Percentiles rank a stretch among this genome's conserved stretches.
Evolutionary conservation across 1,284 basidiomycete species (phyloP).

Genomic region (Athelia sp.): DNA sequence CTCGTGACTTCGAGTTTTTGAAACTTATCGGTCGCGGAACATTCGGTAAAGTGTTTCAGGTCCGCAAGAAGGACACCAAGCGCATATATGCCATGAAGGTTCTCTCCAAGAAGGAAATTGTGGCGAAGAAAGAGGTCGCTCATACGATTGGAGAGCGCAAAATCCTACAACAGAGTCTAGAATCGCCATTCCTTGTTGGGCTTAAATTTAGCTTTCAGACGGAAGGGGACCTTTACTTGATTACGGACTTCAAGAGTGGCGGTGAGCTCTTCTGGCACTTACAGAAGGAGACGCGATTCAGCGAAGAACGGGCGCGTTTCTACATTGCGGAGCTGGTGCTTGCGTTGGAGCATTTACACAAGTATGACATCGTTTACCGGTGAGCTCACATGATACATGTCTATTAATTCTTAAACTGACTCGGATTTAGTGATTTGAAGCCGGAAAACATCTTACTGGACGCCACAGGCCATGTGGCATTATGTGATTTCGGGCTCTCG

Average conservation of each 20-base stretch:
- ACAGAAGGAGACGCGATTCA: slow-evolving; percentile 91
- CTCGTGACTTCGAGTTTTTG: slow-evolving; percentile 96
- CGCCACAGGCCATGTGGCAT: slow-evolving; percentile 93
- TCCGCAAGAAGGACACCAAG: slow-evolving; percentile 95
- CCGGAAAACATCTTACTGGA: slow-evolving; percentile 97
- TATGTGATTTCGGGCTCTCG: slow-evolving; percentile 96
- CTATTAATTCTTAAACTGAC: neutral
- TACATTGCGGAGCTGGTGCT: slow-evolving; percentile 94
- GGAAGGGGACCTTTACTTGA: slow-evolving; percentile 91
- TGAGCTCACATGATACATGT: slow-evolving; percentile 29
- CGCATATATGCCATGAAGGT: slow-evolving; percentile 99
- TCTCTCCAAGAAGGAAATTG: slow-evolving; percentile 97
- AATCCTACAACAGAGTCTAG: slow-evolving; percentile 91
- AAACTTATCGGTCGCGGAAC: slow-evolving; percentile 98
- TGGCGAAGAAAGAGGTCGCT: slow-evolving; percentile 98
- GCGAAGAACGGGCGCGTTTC: slow-evolving; percentile 89
- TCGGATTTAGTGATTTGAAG: slow-evolving; percentile 73
- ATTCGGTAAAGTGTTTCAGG: slow-evolving; percentile 99
- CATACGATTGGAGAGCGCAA: slow-evolving; percentile 99
- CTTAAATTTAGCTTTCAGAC: slow-evolving; percentile 99
- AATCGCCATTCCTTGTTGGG: slow-evolving; percentile 96
- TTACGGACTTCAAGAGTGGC: slow-evolving; percentile 99
- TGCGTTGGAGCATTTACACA: slow-evolving; percentile 94
- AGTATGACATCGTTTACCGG: slow-evolving; percentile 96
- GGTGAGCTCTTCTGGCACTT: slow-evolving; percentile 99